Conservation (phyloP, 2,329 filamentous ascomycete species). For the Trichoderma simmonsii region DNA sequence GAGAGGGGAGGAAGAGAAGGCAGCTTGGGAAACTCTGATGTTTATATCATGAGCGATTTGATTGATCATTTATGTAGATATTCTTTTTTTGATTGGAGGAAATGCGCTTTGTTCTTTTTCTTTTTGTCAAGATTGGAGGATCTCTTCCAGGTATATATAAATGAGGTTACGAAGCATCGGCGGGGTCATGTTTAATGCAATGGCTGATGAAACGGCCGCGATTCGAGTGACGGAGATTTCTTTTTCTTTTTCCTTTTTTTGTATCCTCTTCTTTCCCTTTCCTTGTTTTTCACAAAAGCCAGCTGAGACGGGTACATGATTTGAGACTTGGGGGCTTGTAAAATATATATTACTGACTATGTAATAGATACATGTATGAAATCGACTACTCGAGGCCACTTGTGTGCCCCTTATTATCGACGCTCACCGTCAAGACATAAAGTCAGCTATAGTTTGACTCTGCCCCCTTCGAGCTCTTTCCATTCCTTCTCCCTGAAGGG, state of each 20-base stretch:
- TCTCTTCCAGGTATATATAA: constrained; percentile 11
- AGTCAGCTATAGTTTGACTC: constrained; percentile 60
- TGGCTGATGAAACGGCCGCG: constrained; percentile 4
- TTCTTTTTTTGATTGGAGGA: constrained; percentile 16
- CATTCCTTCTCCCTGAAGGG: constrained; percentile 67
- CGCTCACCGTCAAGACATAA: background rate
- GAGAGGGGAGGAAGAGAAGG: background rate
- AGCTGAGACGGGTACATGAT: background rate
- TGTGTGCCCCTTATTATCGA: background rate
- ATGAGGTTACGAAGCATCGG: constrained; percentile 12
- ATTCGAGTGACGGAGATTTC: background rate
- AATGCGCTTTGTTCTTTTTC: background rate
- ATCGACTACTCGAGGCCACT: background rate
- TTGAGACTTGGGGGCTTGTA: background rate
- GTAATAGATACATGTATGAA: background rate
- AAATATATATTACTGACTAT: background rate
- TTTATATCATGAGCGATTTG: constrained; percentile 15
- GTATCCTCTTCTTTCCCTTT: background rate
- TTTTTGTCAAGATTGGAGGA: constrained; percentile 16
- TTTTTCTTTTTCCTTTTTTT: background rate
- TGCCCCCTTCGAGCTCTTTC: constrained; percentile 62
- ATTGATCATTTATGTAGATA: constrained; percentile 16
- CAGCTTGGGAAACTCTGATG: background rate
- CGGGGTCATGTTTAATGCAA: constrained; percentile 6
- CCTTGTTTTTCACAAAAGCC: background rate